Evolutionary conservation across 2,329 filamentous ascomycete species (phyloP).

Genomic region (Eutypella sp.): DNA sequence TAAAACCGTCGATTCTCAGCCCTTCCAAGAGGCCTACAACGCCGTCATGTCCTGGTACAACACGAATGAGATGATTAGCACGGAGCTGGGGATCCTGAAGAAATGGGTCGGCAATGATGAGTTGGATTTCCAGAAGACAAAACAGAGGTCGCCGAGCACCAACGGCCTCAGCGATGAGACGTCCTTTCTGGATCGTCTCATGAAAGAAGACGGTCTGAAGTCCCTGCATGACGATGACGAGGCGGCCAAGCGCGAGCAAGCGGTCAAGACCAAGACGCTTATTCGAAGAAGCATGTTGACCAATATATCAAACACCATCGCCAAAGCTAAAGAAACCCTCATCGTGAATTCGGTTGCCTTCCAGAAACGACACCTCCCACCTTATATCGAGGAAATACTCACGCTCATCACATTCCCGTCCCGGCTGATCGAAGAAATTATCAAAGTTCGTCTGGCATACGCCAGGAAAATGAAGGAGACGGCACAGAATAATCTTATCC

Average conservation of each 20-base stretch:
- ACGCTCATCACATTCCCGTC: slow-evolving; percentile 97
- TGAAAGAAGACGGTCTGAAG: slow-evolving; percentile 93
- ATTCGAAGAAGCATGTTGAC: slow-evolving; percentile 71
- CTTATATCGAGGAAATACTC: slow-evolving; percentile 93
- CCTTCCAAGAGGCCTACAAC: slow-evolving; percentile 78
- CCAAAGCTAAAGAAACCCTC: slow-evolving; percentile 87
- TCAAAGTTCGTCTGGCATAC: slow-evolving; percentile 84
- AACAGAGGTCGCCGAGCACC: slow-evolving; percentile 61
- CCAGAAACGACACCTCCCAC: slow-evolving; percentile 82
- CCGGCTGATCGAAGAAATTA: slow-evolving; percentile 92
- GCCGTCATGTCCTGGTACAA: slow-evolving; percentile 95
- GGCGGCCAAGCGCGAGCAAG: slow-evolving; percentile 26
- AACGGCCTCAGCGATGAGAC: slow-evolving; percentile 81
- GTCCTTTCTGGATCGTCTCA: slow-evolving; percentile 86
- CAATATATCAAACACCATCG: slow-evolving; percentile 78
- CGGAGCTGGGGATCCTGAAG: slow-evolving; percentile 82
- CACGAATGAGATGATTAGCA: slow-evolving; percentile 93
- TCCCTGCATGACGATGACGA: slow-evolving; percentile 74
- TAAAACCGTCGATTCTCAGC: slow-evolving; percentile 67
- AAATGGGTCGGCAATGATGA: slow-evolving; percentile 97
- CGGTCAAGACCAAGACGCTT: slow-evolving; percentile 34
- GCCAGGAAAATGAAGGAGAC: slow-evolving; percentile 95
- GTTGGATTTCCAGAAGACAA: slow-evolving; percentile 79
- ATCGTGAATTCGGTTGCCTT: slow-evolving; percentile 84
- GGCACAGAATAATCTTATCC: slow-evolving; percentile 83